phyloP scores from a whole-genome alignment of 805 yeast species.

The Candida pseudofarinosa region DNA sequence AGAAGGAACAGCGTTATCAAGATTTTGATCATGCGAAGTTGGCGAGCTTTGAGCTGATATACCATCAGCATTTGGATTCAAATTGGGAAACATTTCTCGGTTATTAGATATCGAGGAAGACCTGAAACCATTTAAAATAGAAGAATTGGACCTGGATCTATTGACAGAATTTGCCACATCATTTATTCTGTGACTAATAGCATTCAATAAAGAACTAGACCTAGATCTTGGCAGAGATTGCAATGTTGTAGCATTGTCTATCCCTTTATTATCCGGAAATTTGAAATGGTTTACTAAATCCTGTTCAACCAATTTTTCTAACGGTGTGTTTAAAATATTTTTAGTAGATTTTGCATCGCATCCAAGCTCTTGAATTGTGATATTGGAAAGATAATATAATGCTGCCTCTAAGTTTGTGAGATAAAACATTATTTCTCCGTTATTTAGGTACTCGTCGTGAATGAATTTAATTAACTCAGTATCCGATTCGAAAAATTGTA shows the following conservation, averaged over 20 bases:
- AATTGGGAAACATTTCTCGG: conserved; percentile 26
- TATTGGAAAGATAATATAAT: conserved; percentile 31
- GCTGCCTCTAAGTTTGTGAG: conserved; percentile 42
- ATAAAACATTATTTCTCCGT: conserved; percentile 36
- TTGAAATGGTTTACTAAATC: conserved; percentile 22
- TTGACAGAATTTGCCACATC: conserved; percentile 23
- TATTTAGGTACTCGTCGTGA: conserved; percentile 25
- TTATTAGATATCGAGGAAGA: conserved; percentile 10
- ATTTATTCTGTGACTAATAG: conserved; percentile 25
- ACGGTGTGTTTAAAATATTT: conserved; percentile 18
- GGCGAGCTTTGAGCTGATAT: conserved; percentile 12
- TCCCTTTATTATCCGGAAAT: conserved; percentile 23
- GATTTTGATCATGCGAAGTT: background rate
- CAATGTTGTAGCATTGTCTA: conserved; percentile 9
- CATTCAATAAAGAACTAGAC: conserved; percentile 36
- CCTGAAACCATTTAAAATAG: conserved; percentile 17
- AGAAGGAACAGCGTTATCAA: conserved; percentile 15
- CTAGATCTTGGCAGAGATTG: conserved; percentile 23
- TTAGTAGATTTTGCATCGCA: conserved; percentile 8
- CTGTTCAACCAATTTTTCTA: conserved; percentile 28
- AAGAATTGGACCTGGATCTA: conserved; percentile 33
- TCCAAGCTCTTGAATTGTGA: conserved; percentile 27
- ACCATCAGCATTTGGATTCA: conserved; percentile 8
- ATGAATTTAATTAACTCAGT: conserved; percentile 25
- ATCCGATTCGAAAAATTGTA: conserved; percentile 26